These are phyloP conservation scores for Eutypa lata DNA, from an alignment of 2,329 filamentous ascomycete genomes.

Conservation along the genomic window DNA sequence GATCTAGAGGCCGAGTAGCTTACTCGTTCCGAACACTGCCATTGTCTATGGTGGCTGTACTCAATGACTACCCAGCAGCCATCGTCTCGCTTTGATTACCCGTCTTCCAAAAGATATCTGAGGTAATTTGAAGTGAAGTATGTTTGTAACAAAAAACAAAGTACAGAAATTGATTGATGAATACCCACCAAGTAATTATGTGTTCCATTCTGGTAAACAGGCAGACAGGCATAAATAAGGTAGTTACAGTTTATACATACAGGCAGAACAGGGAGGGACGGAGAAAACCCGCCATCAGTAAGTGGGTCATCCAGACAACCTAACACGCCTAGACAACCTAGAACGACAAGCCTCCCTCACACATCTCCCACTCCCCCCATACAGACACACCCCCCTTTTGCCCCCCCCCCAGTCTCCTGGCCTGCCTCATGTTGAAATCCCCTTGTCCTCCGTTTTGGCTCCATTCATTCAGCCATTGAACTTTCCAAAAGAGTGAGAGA, in stretches of 20 bases:
- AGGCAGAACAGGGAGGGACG: no score
- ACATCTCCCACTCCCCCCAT: not conserved
- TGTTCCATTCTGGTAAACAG: no score
- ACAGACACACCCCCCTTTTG: not conserved
- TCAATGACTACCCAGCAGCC: constrained; percentile 17
- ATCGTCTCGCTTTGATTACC: not conserved
- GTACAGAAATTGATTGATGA: no score
- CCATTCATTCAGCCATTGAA: constrained; percentile 3
- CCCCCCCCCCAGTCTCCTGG: not conserved
- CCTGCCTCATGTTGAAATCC: constrained; percentile 1
- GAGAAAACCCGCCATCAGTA: no score
- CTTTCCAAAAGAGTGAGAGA: constrained; percentile 1
- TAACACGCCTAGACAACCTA: no score
- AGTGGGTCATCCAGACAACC: no score
- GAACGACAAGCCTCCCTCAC: not conserved
- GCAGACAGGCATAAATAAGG: no score
- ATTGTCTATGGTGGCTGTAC: constrained; percentile 23
- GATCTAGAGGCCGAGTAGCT: constrained; percentile 16
- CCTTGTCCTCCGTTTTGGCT: constrained; percentile 5
- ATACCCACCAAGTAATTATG: no score
- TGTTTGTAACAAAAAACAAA: no score
- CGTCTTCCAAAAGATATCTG: no score
- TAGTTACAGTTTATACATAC: no score
- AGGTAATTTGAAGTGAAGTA: no score
- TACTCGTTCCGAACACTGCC: constrained; percentile 20